These are phyloP conservation scores for Malassezia furfur DNA, from an alignment of 1,284 basidiomycete species.

Conservation along the genomic window DNA sequence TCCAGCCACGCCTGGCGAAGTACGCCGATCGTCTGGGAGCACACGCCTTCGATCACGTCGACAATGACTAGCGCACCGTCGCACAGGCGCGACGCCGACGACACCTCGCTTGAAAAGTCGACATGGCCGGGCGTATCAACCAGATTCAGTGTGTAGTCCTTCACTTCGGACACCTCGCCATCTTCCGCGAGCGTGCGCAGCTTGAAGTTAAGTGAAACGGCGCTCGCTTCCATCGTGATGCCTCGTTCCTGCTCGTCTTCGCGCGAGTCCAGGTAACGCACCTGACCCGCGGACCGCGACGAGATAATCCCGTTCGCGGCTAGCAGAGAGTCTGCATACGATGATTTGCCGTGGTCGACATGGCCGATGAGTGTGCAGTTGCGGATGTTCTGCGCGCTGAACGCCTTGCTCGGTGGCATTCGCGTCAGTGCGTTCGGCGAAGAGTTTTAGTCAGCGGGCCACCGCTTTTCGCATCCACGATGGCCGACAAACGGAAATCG, in stretches of 20 bases:
- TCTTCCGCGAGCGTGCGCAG: conserved; percentile 30
- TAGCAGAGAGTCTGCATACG: conserved; percentile 86
- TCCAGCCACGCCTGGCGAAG: conserved; percentile 91
- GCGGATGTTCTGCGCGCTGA: conserved; percentile 41
- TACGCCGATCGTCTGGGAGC: conserved; percentile 92
- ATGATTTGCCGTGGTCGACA: conserved; percentile 48
- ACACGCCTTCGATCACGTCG: conserved; percentile 95
- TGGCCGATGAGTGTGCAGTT: conserved; percentile 47
- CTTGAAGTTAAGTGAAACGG: conserved; percentile 53
- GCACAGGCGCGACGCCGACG: conserved; percentile 81
- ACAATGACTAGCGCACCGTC: conserved; percentile 95
- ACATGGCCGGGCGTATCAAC: conserved; percentile 99
- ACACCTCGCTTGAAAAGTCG: conserved; percentile 95
- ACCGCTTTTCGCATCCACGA: conserved; percentile 5
- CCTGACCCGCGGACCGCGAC: conserved; percentile 83
- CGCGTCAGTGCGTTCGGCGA: neutral
- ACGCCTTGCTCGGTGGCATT: conserved; percentile 22
- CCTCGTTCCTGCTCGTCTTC: conserved; percentile 96
- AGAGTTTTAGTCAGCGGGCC: conserved; percentile 4
- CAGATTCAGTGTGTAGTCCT: conserved; percentile 76
- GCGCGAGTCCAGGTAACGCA: conserved; percentile 86
- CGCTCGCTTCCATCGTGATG: conserved; percentile 97
- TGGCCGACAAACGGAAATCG: conserved; percentile 41
- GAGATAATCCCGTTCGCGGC: conserved; percentile 98
- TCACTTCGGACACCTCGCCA: conserved; percentile 23